Conservation (phyloP, 2,329 filamentous ascomycete species). For the Neobulgaria alba region DNA sequence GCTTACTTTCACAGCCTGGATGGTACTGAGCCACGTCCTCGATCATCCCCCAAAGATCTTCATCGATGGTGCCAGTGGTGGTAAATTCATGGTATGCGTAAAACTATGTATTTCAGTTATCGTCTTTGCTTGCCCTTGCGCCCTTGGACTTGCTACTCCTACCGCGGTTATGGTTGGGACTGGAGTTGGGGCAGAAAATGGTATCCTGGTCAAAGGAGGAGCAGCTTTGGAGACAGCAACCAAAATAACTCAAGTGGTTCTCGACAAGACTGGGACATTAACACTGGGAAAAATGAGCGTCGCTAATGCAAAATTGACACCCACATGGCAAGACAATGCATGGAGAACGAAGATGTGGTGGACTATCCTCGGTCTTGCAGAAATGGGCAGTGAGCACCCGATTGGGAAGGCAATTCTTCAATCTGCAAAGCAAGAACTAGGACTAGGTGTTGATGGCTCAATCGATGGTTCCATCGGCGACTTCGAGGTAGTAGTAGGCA, state of each 20-base stretch:
- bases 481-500: slow-evolving; percentile 75
- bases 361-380: slow-evolving; percentile 89
- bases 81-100: slow-evolving; percentile 90
- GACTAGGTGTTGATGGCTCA: slow-evolving; percentile 59
- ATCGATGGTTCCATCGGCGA: slow-evolving; percentile 80
- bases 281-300: slow-evolving; percentile 96
- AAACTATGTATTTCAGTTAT: slow-evolving; percentile 98
- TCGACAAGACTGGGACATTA: slow-evolving; percentile 94
- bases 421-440: slow-evolving; percentile 68
- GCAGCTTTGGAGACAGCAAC: slow-evolving; percentile 86
- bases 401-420: slow-evolving; percentile 80
- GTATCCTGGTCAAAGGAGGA: slow-evolving; percentile 96
- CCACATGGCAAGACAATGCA: slow-evolving; percentile 60
- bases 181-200: slow-evolving; percentile 90
- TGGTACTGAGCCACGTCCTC: slow-evolving; percentile 84
- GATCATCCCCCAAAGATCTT: slow-evolving; percentile 84
- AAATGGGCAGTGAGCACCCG: slow-evolving; percentile 93
- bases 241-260: slow-evolving; percentile 79
- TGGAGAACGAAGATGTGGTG: slow-evolving; percentile 77
- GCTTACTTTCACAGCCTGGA: slow-evolving; percentile 83
- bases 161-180: slow-evolving; percentile 99
- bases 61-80: slow-evolving; percentile 68
- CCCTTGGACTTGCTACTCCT: slow-evolving; percentile 88
- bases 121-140: slow-evolving; percentile 95
- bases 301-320: slow-evolving; percentile 57